These are phyloP conservation scores for Orbilia brochopaga DNA, from an alignment of 2,329 filamentous ascomycete species.

Conservation along the genomic window DNA sequence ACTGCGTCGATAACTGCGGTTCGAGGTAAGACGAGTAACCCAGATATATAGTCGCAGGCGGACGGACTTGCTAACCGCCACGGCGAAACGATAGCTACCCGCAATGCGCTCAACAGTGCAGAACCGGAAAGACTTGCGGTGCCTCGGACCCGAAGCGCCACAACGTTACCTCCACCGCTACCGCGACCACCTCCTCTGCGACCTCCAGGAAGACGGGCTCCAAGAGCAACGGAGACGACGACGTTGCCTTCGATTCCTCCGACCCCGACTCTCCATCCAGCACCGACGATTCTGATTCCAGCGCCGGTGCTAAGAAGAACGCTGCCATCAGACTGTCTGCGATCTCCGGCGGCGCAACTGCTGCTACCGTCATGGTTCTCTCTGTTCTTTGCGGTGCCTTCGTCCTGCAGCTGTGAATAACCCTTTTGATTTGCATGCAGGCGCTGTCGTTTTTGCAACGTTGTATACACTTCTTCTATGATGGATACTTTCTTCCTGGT, in stretches of 20 bases:
- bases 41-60: background rate
- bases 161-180: slow-evolving; percentile 15
- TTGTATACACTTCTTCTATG: slow-evolving; percentile 27
- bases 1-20: slow-evolving; percentile 46
- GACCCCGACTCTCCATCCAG: slow-evolving; percentile 3
- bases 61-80: background rate
- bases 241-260: slow-evolving; percentile 27
- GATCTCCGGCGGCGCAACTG: slow-evolving; percentile 19
- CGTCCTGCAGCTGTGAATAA: slow-evolving; percentile 33
- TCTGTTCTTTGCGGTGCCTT: slow-evolving; percentile 43
- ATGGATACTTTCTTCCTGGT: slow-evolving; percentile 41
- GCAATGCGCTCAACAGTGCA: slow-evolving; percentile 34
- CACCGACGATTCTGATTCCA: background rate
- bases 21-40: slow-evolving; percentile 18
- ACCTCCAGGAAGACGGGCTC: slow-evolving; percentile 5
- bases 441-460: slow-evolving; percentile 6
- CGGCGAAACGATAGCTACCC: slow-evolving; percentile 13
- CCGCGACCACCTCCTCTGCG: slow-evolving; percentile 12
- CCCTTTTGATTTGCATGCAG: slow-evolving; percentile 7
- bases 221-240: slow-evolving; percentile 10
- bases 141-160: slow-evolving; percentile 29
- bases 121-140: slow-evolving; percentile 28
- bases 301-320: slow-evolving; percentile 9
- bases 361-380: slow-evolving; percentile 36
- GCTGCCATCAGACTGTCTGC: slow-evolving; percentile 26